Percentiles rank a stretch among this genome's conserved stretches.
Conservation (phyloP, 768 basidiomycete genomes). For the Boletus bicolor region DNA sequence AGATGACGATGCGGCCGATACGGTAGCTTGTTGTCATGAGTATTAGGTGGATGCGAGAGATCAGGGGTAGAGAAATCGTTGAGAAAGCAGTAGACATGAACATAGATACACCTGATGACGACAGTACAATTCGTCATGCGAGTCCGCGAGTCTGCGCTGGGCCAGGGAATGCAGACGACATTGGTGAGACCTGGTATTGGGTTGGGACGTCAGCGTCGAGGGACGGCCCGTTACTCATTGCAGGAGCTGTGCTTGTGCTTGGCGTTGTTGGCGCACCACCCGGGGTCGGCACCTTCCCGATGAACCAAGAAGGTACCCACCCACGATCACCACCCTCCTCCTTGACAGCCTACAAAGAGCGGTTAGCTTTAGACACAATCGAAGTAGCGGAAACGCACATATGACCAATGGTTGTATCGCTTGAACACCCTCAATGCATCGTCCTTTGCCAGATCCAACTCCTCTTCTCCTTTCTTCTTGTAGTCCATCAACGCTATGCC, state of each 20-base stretch:
- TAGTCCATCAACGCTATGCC: slow-evolving; percentile 97
- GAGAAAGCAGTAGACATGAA: slow-evolving; percentile 13
- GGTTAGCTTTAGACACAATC: slow-evolving; percentile 1
- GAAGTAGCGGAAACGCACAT: slow-evolving; percentile 47
- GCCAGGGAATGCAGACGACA: slow-evolving; percentile 75
- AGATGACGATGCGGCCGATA: slow-evolving; percentile 23
- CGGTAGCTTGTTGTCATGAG: slow-evolving; percentile 15
- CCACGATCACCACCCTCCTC: slow-evolving; percentile 91
- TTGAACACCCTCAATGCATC: slow-evolving; percentile 92
- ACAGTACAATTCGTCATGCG: slow-evolving; percentile 16
- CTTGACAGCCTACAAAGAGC: slow-evolving; percentile 71
- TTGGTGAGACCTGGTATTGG: slow-evolving; percentile 61
- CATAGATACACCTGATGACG: slow-evolving; percentile 23
- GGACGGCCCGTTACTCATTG: slow-evolving; percentile 27
- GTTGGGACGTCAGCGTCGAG: slow-evolving; percentile 39
- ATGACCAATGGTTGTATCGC: slow-evolving; percentile 97
- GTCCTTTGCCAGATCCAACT: slow-evolving; percentile 85
- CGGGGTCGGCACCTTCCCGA: slow-evolving; percentile 71
- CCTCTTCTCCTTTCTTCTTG: slow-evolving; percentile 89
- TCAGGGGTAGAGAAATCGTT: slow-evolving; percentile 13
- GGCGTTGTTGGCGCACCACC: slow-evolving; percentile 45
- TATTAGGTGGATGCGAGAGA: slow-evolving; percentile 24
- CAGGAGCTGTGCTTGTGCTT: slow-evolving; percentile 44
- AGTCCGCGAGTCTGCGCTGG: slow-evolving; percentile 32
- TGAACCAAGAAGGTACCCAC: slow-evolving; percentile 98